A percentile compares a stretch with the other conserved stretches of the same genome.
Evolutionary conservation across 371 early-diverging fungal genomes (phyloP).

Genomic region (Mucor irregularis): DNA sequence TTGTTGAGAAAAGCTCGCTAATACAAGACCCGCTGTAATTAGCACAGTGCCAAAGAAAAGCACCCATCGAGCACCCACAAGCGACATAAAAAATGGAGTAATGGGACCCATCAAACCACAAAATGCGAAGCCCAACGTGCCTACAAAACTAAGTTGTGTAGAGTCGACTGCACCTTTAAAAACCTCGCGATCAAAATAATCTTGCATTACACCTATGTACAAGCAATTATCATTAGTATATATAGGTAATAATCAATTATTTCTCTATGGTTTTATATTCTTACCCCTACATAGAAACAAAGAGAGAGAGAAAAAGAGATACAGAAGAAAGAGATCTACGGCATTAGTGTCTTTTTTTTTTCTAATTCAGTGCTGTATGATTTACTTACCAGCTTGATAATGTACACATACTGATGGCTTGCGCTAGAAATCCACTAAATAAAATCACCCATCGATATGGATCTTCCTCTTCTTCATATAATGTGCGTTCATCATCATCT

Average conservation of each 20-base stretch:
- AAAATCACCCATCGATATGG: slow-evolving; percentile 36
- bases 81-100: slow-evolving; percentile 26
- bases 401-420: slow-evolving; percentile 36
- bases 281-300: slow-evolving; percentile 17
- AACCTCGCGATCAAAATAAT: slow-evolving; percentile 30
- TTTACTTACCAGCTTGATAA: slow-evolving; percentile 35
- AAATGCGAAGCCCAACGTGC: slow-evolving; percentile 33
- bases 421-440: slow-evolving; percentile 33
- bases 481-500: background rate
- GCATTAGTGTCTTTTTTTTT: slow-evolving; percentile 1
- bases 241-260: background rate
- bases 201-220: slow-evolving; percentile 33
- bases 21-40: slow-evolving; percentile 26
- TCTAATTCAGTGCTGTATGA: background rate
- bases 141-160: slow-evolving; percentile 30
- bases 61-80: slow-evolving; percentile 27
- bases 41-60: slow-evolving; percentile 22
- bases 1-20: slow-evolving; percentile 29
- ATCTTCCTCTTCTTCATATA: slow-evolving; percentile 19
- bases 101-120: slow-evolving; percentile 33
- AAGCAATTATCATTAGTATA: background rate
- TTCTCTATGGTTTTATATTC: background rate
- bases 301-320: background rate
- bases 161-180: slow-evolving; percentile 25
- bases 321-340: background rate